Evolutionary conservation across 192 early-diverging fungal genomes (phyloP).

Genomic region (Coemansia sp.): DNA sequence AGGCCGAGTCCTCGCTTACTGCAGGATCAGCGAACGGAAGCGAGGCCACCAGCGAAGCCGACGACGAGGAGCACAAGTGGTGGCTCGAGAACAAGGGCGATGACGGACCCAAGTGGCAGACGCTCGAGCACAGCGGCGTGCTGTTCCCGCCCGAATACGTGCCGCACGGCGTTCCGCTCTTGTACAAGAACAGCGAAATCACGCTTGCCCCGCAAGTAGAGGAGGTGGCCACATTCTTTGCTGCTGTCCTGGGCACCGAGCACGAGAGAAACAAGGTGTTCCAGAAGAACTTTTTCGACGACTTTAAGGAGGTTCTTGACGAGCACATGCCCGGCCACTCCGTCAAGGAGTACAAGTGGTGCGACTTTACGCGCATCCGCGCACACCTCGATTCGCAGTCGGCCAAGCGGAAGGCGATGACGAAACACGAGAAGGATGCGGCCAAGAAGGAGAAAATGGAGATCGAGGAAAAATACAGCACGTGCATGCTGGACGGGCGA

Average conservation of each 20-base stretch:
- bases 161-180: conserved; percentile 86
- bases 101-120: conserved; percentile 77
- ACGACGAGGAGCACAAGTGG: conserved; percentile 71
- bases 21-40: conserved; percentile 26
- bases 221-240: conserved; percentile 95
- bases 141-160: conserved; percentile 88
- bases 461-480: conserved; percentile 76
- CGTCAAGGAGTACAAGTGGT: conserved; percentile 77
- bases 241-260: conserved; percentile 80
- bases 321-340: conserved; percentile 64
- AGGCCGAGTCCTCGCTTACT: conserved; percentile 35
- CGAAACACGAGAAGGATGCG: conserved; percentile 86
- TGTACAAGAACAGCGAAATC: conserved; percentile 75
- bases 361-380: conserved; percentile 86
- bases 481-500: conserved; percentile 78
- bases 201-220: conserved; percentile 75
- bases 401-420: conserved; percentile 80
- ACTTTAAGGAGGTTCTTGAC: conserved; percentile 72
- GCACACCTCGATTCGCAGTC: conserved; percentile 73
- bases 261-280: conserved; percentile 82
- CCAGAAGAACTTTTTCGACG: conserved; percentile 89
- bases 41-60: conserved; percentile 45
- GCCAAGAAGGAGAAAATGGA: conserved; percentile 69
- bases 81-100: conserved; percentile 68
- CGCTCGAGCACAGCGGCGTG: conserved; percentile 85